Evolutionary conservation across 2,329 filamentous ascomycete species (phyloP).

Genomic region (Pseudogymnoascus sp.): DNA sequence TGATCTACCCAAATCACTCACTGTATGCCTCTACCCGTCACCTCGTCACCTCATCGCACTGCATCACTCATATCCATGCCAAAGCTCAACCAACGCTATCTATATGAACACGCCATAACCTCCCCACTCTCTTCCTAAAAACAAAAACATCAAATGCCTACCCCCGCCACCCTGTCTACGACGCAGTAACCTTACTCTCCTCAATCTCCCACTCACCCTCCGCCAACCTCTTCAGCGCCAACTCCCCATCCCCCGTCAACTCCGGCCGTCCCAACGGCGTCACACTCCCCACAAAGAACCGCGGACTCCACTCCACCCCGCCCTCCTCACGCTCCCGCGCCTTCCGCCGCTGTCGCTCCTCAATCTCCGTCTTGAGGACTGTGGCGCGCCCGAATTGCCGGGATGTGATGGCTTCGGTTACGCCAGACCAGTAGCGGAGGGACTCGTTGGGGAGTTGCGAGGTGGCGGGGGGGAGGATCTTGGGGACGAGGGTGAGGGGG

Average conservation of each 20-base stretch:
- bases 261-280: conserved; percentile 53
- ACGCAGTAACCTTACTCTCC: conserved; percentile 20
- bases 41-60: neutral
- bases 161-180: conserved; percentile 10
- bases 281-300: conserved; percentile 69
- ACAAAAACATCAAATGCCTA: neutral
- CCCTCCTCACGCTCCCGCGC: conserved; percentile 68
- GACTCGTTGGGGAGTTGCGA: conserved; percentile 84
- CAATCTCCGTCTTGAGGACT: conserved; percentile 78
- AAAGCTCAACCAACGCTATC: neutral
- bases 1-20: neutral
- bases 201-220: conserved; percentile 31
- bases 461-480: conserved; percentile 68
- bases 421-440: conserved; percentile 74
- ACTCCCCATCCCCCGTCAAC: conserved; percentile 53
- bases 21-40: neutral
- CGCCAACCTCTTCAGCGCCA: conserved; percentile 47
- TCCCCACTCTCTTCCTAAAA: neutral
- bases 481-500: conserved; percentile 72
- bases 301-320: conserved; percentile 67
- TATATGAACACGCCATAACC: neutral
- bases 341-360: conserved; percentile 80
- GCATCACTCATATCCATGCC: neutral
- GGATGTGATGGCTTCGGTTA: conserved; percentile 74
- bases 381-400: conserved; percentile 85